phyloP scores from a whole-genome alignment of 805 yeast genomes.

The Vanderwaltozyma verrucispora region DNA sequence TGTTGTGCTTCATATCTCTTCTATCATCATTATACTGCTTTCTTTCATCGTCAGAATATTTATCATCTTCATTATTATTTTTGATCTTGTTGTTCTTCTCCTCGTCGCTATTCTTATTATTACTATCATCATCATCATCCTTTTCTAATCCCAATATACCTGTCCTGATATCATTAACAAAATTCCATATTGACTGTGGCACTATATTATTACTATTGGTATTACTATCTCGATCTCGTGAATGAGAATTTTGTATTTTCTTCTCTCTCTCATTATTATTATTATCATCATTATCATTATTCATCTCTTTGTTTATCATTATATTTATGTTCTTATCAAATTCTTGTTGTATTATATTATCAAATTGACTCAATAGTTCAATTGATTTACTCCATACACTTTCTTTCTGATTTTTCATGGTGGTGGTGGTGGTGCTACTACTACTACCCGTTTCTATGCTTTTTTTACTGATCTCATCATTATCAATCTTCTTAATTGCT shows the following conservation, averaged over 20 bases:
- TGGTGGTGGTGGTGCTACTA: too few species aligned
- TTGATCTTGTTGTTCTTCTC: not conserved
- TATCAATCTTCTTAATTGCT: not conserved
- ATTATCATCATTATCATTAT: not conserved
- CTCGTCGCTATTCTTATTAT: not conserved
- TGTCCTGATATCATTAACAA: constrained; percentile 39
- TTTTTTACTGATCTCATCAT: too few species aligned
- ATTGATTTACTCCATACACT: constrained; percentile 44
- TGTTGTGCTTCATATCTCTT: not conserved
- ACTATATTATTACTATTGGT: not conserved
- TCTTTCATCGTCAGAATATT: not conserved
- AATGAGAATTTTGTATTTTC: too few species aligned
- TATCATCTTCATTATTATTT: not conserved
- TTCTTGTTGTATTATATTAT: constrained; percentile 54
- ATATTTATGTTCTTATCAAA: constrained; percentile 40
- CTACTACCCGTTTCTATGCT: too few species aligned
- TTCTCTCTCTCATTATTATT: not conserved
- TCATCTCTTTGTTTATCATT: not conserved
- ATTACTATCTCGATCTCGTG: too few species aligned
- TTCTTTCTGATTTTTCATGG: constrained; percentile 3
- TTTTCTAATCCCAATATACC: constrained; percentile 32
- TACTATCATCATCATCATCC: constrained; percentile 6
- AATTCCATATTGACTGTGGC: constrained; percentile 35
- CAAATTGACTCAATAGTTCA: constrained; percentile 54
- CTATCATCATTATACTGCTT: not conserved